Base-by-base conservation (phyloP, 2,329 filamentous ascomycete genomes). In the Elsinoe necatrix region DNA sequence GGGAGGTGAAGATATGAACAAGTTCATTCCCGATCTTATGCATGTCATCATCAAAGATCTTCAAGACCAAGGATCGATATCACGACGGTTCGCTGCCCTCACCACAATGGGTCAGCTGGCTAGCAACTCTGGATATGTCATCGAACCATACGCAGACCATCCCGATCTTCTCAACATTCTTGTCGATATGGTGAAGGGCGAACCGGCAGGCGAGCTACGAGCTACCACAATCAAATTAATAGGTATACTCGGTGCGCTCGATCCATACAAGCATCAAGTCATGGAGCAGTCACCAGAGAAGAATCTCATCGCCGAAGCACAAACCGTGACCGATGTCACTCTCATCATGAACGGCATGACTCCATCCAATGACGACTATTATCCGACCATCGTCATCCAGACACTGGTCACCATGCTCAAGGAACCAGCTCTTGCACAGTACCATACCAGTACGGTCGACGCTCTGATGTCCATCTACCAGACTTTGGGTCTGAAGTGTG, bases 391-490 rank as follows among this genome's bases (percentile, higher is more conserved):
- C 16, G 93, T 96, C 47, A 96, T 98, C 68, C 95, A 95, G 65
- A 95, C 93, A 1, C 79, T 98, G 9, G 83, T 98, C 65, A 86
- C 90, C 57, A 91, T 98, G 62, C 74, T 98, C 34, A 95, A 92
- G 65, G 93, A 98, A 64, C 84, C 85, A 23, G 97, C 93, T 0
- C 77, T 98, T 3, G 82, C 86, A 11, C 88, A 95, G 66, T 92
- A 95, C 65, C 95, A 98, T 66, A 92, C 90, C 3, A 84, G 86
- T 9, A 92, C 97, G 12, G 93, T 98, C 54, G 93, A 97, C 69
- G 93, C 93, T 4, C 95, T 98, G 64, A 97, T 98, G 84, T 95
- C 89, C 64, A 98, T 98, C 58, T 98, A 98, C 73, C 88, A 93
- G 64, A 98, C 95, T 0, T 80, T 98, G 59, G 93, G 93, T 1